Conservation (phyloP, 2,329 filamentous ascomycete species). For the Xylariaceae sp. region DNA sequence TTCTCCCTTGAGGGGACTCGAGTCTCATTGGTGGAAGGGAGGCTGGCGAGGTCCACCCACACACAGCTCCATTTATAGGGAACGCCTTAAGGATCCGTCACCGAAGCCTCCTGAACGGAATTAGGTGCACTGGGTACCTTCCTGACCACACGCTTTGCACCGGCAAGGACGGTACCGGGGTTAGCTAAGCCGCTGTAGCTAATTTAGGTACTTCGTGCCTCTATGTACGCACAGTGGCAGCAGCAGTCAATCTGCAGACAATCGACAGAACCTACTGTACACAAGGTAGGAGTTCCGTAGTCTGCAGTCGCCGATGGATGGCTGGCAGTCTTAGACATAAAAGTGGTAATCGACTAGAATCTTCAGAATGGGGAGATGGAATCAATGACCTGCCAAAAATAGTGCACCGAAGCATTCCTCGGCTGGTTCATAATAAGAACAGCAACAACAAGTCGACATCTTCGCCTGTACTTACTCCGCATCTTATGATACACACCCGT, state of each 20-base stretch:
- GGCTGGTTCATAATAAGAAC: conserved; percentile 9
- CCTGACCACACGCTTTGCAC: background rate
- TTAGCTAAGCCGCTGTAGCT: background rate
- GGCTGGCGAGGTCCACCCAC: background rate
- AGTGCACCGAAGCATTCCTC: conserved; percentile 8
- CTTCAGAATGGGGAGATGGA: no score
- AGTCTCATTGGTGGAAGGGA: conserved; percentile 1
- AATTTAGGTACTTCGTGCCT: background rate
- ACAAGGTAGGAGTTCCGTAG: no score
- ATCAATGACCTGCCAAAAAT: background rate
- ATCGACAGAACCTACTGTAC: background rate
- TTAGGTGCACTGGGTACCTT: background rate
- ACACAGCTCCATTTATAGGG: background rate
- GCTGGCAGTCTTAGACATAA: no score
- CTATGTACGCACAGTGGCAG: background rate
- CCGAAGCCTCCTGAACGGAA: background rate
- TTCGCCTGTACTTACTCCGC: background rate
- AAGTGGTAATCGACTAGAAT: no score
- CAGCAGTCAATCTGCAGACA: background rate
- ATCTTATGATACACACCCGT: background rate
- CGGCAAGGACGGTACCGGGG: background rate
- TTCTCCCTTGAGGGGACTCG: background rate
- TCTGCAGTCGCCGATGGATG: no score
- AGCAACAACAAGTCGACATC: background rate
- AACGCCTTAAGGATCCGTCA: background rate